phyloP scores from a whole-genome alignment of 306 rosid species.

The Quercus aquifolioides region DNA sequence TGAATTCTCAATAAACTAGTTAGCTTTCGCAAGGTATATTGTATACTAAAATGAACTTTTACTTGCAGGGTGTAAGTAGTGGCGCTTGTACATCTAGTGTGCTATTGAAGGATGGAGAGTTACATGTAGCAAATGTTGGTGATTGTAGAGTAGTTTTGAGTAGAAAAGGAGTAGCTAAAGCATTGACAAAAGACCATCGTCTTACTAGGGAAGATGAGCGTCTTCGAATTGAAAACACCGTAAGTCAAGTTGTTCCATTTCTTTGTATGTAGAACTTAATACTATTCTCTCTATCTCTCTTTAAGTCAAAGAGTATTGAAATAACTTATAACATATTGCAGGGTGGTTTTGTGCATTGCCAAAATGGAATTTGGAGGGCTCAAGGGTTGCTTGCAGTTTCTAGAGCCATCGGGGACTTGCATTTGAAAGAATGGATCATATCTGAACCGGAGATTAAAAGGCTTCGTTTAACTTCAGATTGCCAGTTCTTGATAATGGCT shows the following conservation, averaged over 20 bases:
- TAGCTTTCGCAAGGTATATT: too few species aligned
- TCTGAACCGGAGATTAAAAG: constrained; percentile 31
- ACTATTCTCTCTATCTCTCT: too few species aligned
- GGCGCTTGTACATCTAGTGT: constrained; percentile 47
- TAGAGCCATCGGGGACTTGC: constrained; percentile 38
- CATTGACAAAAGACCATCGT: constrained; percentile 34
- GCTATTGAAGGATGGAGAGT: constrained; percentile 29
- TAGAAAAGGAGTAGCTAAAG: constrained; percentile 28
- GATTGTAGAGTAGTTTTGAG: constrained; percentile 43
- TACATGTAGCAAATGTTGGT: constrained; percentile 37
- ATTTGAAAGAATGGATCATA: constrained; percentile 42
- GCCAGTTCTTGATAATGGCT: constrained; percentile 35
- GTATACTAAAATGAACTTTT: background rate
- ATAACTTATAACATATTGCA: background rate
- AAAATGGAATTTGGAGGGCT: constrained; percentile 45
- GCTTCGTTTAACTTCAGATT: constrained; percentile 30
- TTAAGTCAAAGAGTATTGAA: background rate
- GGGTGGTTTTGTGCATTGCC: constrained; percentile 42
- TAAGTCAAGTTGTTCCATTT: background rate
- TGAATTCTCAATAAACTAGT: too few species aligned
- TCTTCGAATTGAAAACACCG: constrained; percentile 32
- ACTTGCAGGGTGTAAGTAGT: constrained; percentile 31
- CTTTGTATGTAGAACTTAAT: too few species aligned
- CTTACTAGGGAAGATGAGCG: constrained; percentile 36
- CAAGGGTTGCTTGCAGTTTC: constrained; percentile 41